Evolutionary conservation across 192 early-diverging fungal species (phyloP).

Genomic region (Umbelopsis sp.): DNA sequence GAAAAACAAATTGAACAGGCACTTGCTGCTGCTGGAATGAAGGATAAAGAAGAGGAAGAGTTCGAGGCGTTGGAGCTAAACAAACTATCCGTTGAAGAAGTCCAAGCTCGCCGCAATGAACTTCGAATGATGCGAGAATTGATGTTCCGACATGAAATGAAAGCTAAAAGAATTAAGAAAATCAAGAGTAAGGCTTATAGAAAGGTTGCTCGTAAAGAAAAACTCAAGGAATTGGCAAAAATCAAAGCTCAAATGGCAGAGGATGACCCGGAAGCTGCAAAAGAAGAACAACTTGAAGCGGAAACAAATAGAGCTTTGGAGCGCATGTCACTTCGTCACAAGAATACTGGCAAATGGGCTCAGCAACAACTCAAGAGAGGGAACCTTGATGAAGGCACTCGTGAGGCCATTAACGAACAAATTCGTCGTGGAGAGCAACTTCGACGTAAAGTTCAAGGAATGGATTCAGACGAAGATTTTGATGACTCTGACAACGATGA

Average conservation of each 20-base stretch:
- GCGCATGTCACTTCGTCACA: constrained; percentile 91
- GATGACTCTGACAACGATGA: constrained; percentile 43
- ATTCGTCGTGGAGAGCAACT: constrained; percentile 77
- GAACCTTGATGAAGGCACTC: constrained; percentile 59
- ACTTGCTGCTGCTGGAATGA: constrained; percentile 71
- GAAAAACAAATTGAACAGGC: constrained; percentile 78
- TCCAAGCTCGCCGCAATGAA: constrained; percentile 72
- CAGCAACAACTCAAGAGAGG: constrained; percentile 74
- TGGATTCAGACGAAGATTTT: constrained; percentile 52
- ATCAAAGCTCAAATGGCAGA: constrained; percentile 57
- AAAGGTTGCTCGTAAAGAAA: constrained; percentile 85
- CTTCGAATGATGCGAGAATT: constrained; percentile 90
- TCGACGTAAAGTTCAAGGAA: constrained; percentile 78
- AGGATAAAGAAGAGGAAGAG: constrained; percentile 77
- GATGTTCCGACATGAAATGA: constrained; percentile 91
- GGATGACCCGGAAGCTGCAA: constrained; percentile 70
- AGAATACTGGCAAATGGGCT: constrained; percentile 97
- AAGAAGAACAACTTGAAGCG: constrained; percentile 64
- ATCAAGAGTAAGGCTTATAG: constrained; percentile 98
- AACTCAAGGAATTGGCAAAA: constrained; percentile 51
- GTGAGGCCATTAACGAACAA: constrained; percentile 85
- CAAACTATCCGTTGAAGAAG: constrained; percentile 81
- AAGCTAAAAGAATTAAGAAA: constrained; percentile 89
- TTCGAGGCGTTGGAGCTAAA: constrained; percentile 88
- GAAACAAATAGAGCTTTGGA: constrained; percentile 86